Base-by-base conservation (phyloP, 768 basidiomycete species). In the Podaxis pistillaris region DNA sequence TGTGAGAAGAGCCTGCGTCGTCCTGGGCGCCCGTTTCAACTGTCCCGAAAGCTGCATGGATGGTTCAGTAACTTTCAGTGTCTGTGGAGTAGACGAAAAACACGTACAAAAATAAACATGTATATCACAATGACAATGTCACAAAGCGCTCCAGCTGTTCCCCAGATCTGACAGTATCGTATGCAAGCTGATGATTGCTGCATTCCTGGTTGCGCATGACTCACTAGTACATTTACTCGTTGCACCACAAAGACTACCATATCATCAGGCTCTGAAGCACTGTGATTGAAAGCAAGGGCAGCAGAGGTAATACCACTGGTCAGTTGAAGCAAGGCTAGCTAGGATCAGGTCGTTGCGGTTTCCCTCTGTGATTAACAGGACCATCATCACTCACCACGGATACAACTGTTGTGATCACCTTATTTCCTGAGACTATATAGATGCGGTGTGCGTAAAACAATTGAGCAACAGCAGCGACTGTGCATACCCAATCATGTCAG, bases 101-200 rank as follows among this genome's bases (percentile, higher is more conserved):
- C 36, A 49, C 57, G 6, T 49, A 50, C 57, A n/a, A 58, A 58
- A 22, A 28, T 19, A 30, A 47, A 58, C 57, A 58, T 58, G 46
- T 58, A 58, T 17, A 46, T 19, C 12, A 30, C 30, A 11, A 58
- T 58, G 26, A 58, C 15, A 47, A 58, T 17, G 33, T 58, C 57
- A 36, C 57, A 58, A 15, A 47, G 4, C n/a, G 17, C 28, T 8
- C 57, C 57, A 33, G 30, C 6, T 13, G 46, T 3, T 13, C 44
- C 57, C 57, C 57, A 58, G 2, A 5, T 24, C 57, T 49, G n/a
- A 33, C 12, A 26, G 7, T 13, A 8, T 5, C 4, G 3, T 8
- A 44, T 54, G 33, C 15, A 33, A 54, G 30, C 12, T 12, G 13
- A 46, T 46, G 7, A n/a, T n/a, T 6, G 9, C n/a, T 46, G 19